Conservation (phyloP, 495 filamentous ascomycete species). For the Neurospora africana region DNA sequence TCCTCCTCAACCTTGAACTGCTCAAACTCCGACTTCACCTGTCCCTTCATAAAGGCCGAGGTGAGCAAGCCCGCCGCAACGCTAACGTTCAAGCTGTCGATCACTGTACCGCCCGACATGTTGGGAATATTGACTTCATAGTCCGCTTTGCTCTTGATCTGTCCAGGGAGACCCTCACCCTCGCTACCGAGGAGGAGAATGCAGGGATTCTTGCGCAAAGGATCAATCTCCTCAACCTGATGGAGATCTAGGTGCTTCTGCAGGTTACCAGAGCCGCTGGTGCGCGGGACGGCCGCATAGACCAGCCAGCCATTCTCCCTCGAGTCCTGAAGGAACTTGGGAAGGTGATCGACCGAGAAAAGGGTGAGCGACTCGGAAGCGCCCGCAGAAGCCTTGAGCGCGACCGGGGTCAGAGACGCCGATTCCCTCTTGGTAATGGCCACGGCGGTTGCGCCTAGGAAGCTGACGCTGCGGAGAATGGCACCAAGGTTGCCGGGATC, state of each 20-base stretch:
- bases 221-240: conserved; percentile 31
- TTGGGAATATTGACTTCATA: conserved; percentile 44
- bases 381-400: conserved; percentile 78
- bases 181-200: conserved; percentile 79
- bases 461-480: conserved; percentile 77
- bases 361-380: conserved; percentile 70
- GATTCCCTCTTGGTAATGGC: conserved; percentile 55
- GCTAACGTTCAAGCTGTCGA: conserved; percentile 83
- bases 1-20: conserved; percentile 12
- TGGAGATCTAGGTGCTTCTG: conserved; percentile 19
- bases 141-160: conserved; percentile 54
- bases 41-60: conserved; percentile 39
- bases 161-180: conserved; percentile 56
- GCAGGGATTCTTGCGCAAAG: conserved; percentile 50
- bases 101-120: conserved; percentile 24
- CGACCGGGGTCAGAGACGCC: conserved; percentile 60
- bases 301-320: conserved; percentile 68
- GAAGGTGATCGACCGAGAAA: conserved; percentile 52
- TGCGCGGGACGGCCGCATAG: conserved; percentile 55
- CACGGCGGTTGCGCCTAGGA: conserved; percentile 71
- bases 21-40: conserved; percentile 10
- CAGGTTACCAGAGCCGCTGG: conserved; percentile 33
- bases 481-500: conserved; percentile 87
- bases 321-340: conserved; percentile 57
- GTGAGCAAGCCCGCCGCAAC: conserved; percentile 72